Base-by-base conservation (phyloP, 1,139 yeast genomes). In the Taphrina betulina region DNA sequence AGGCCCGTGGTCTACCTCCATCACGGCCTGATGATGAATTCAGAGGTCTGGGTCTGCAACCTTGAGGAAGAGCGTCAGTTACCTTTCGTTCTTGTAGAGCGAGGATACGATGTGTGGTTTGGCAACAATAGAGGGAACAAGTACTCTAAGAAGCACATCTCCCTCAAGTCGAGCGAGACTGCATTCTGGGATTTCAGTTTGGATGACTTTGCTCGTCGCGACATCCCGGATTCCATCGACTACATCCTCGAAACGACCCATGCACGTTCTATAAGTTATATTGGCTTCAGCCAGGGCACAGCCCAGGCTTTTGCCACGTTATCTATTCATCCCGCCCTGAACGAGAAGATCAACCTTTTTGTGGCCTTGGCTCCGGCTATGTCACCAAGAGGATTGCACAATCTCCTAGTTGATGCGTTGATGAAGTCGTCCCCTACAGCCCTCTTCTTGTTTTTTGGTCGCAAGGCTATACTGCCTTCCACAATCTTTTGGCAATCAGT, bases 351-450 rank as follows among this genome's bases (percentile, higher is more conserved):
- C 53, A 81, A 81, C 29, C 77, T 80, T 62, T 79, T 90, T 60
- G 78, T 90, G 54, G 95, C 94, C 3, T 77, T 87, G 38, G 86
- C 96, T 0, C 97, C 97, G 0, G 97, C 97, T 1, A 85, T 95
- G 71, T 87, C 96, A 0, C 97, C 97, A 0, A 85, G 82, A 52
- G 94, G 95, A 1, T 73, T 90, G 22, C 81, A 83, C 60, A 85
- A 90, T 62, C 77, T 79, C 66, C 73, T 89, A 58, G 82, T 87
- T 33, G 95, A 88, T 66, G 77, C 89, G 0, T 74, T 90, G 41
- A 78, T 86, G 62, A 83, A 86, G 65, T 79, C 95, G 5, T 81
- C 89, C 1, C 97, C 97, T 1, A 77, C 81, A 56, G 70, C 88
- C 40, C 75, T 90, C 65, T 89, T 78, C 66, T 68, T 83, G 46